Percentiles rank a stretch among this genome's conserved stretches.
Conservation (phyloP, 257 asterid genomes). For the Nyctanthes arbortristis region DNA sequence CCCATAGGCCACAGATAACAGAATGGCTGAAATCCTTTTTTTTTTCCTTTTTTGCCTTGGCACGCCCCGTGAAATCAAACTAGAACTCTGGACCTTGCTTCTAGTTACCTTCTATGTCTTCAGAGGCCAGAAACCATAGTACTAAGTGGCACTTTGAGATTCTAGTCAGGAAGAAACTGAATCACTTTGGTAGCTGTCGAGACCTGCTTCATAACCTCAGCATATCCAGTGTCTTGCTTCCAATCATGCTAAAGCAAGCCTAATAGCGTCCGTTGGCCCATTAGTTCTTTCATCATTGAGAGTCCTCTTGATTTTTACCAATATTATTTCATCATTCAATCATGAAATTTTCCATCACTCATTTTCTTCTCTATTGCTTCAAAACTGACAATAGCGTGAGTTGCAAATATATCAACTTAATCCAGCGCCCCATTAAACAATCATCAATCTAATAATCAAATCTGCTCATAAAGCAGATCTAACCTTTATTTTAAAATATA, state of each 20-base stretch:
- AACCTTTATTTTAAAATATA: not conserved
- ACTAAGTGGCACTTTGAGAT: not conserved
- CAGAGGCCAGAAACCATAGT: not conserved
- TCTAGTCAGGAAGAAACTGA: too few species aligned
- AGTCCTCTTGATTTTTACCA: not conserved
- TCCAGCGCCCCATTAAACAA: not conserved
- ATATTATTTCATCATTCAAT: not conserved
- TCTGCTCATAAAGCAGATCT: not conserved
- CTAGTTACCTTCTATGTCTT: not conserved
- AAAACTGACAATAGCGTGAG: not conserved
- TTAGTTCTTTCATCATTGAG: not conserved
- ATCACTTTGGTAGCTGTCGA: not conserved
- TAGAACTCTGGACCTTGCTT: not conserved
- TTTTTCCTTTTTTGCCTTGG: not conserved
- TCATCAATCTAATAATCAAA: not conserved
- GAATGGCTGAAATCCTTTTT: not conserved
- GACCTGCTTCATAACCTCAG: constrained; percentile 1
- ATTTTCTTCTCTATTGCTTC: not conserved
- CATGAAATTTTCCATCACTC: not conserved
- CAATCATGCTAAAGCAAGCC: not conserved
- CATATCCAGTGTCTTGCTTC: not conserved
- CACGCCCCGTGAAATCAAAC: not conserved
- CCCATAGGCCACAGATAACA: not conserved
- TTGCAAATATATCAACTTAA: not conserved
- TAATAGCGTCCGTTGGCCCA: not conserved